Conservation (phyloP, 2,329 filamentous ascomycete species). For the Rhinocladiella mackenziei region DNA sequence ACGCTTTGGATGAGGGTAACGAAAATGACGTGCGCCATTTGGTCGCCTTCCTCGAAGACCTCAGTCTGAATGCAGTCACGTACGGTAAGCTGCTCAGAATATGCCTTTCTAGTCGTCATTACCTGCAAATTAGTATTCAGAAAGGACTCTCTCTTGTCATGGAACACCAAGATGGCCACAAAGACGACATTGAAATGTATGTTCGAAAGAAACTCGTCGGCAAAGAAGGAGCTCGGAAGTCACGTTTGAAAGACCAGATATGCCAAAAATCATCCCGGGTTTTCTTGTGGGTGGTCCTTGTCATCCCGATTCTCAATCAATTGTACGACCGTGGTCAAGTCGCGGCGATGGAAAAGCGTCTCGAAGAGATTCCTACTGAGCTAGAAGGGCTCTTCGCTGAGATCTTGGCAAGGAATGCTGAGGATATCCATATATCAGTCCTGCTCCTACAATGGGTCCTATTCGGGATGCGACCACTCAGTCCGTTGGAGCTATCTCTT, state of each 20-base stretch:
- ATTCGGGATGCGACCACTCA: constrained; percentile 36
- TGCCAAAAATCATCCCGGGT: constrained; percentile 39
- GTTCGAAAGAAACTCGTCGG: constrained; percentile 32
- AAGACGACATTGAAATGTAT: constrained; percentile 33
- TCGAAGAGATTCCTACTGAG: constrained; percentile 40
- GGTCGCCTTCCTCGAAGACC: constrained; percentile 18
- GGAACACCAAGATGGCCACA: constrained; percentile 16
- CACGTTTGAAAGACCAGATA: constrained; percentile 34
- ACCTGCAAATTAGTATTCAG: constrained; percentile 17
- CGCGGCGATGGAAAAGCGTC: constrained; percentile 31
- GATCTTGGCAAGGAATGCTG: constrained; percentile 48
- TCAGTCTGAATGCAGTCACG: constrained; percentile 1
- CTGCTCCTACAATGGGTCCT: constrained; percentile 13
- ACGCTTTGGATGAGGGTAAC: constrained; percentile 25
- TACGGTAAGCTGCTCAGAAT: constrained; percentile 6
- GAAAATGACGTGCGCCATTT: constrained; percentile 21
- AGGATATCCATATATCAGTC: constrained; percentile 43
- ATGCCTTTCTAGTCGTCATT: constrained; percentile 26
- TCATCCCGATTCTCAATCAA: constrained; percentile 45
- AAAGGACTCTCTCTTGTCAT: constrained; percentile 13
- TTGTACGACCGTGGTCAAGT: constrained; percentile 35
- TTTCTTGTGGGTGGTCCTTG: constrained; percentile 47
- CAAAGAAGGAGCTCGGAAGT: constrained; percentile 23
- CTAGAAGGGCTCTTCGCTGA: constrained; percentile 50
- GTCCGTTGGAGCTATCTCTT: constrained; percentile 40